Evolutionary conservation across 768 basidiomycete species (phyloP), one percentile per base, ranked within the genome.

Genomic region (Leccinum arenicola): DNA sequence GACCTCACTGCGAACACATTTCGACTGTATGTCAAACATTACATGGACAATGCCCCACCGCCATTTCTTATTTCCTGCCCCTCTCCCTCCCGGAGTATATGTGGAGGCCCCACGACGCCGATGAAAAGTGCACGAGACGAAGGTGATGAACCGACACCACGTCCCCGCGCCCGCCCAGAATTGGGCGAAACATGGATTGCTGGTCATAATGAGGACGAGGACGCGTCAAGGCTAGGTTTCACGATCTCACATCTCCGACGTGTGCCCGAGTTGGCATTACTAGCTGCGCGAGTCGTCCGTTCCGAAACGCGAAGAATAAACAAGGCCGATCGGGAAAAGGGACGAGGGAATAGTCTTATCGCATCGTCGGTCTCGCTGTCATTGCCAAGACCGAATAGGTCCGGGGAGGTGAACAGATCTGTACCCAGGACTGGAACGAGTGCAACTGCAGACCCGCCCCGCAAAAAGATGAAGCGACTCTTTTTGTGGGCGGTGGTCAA

Each of bases 171-270:
- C 7, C 52, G 23, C 3, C 8, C 21, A 3, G n/a, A 11, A n/a
- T 25, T 2, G 49, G 23, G 31, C 3, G 43, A 43, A 14, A 57
- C 38, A 12, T 25, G 36, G n/a, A 47, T 11, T 9, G 4, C 8
- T 14, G 15, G 6, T 14, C 10, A 27, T 25, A 23, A 52, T 14
- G 36, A 52, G 1, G 47, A 57, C 14, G 49, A 56, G 19, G 43
- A 54, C 2, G 40, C 17, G 3, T 43, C 56, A 3, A 60, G 40
- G 1, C 70, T 72, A 36, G 88, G 88, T 1, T 90, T 87, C 68
- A 86, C 89, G 0, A 71, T 91, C 7, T 89, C 89, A 0, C 85
- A 91, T 65, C 78, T 93, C 2, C 83, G 89, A 7, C 87, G 90
- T 50, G 87, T 92, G 0, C 88, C 89, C 9, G 90, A 89, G 63